Conservation (phyloP, 768 basidiomycete species). For the Lactifluus pinguis region DNA sequence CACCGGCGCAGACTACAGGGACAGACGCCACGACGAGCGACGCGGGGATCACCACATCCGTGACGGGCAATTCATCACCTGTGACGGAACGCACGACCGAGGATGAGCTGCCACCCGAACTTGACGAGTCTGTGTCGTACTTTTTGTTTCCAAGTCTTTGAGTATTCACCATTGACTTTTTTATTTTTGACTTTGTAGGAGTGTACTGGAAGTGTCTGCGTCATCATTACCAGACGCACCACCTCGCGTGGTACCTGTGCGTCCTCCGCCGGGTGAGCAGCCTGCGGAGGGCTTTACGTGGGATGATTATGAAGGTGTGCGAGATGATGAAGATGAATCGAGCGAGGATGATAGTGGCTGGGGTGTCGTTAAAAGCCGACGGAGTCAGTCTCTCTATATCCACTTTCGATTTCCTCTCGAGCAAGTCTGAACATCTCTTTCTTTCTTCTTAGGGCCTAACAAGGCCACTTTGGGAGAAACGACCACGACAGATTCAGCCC, state of each 20-base stretch:
- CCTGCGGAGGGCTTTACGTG: constrained; percentile 62
- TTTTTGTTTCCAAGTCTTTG: background rate
- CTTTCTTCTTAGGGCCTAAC: constrained; percentile 15
- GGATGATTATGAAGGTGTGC: constrained; percentile 70
- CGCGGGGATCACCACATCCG: constrained; percentile 40
- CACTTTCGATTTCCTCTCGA: background rate
- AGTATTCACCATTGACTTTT: constrained; percentile 11
- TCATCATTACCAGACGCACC: constrained; percentile 30
- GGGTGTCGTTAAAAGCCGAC: constrained; percentile 61
- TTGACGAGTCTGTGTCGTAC: constrained; percentile 52
- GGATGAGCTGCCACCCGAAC: constrained; percentile 44
- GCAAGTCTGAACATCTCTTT: background rate
- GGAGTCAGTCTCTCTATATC: constrained; percentile 22
- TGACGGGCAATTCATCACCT: constrained; percentile 34
- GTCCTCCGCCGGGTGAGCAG: constrained; percentile 44
- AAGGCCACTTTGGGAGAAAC: constrained; percentile 9
- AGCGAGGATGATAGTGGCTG: constrained; percentile 66
- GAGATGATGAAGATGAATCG: constrained; percentile 45
- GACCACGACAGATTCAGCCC: constrained; percentile 29
- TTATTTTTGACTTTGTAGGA: constrained; percentile 9
- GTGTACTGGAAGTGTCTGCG: constrained; percentile 54
- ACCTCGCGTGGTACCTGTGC: constrained; percentile 64
- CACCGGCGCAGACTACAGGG: constrained; percentile 12
- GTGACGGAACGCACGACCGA: constrained; percentile 29
- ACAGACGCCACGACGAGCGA: constrained; percentile 37